Evolutionary conservation across 768 basidiomycete genomes (phyloP), one percentile per base, ranked within the genome.

Genomic region (Auriscalpium orientale): DNA sequence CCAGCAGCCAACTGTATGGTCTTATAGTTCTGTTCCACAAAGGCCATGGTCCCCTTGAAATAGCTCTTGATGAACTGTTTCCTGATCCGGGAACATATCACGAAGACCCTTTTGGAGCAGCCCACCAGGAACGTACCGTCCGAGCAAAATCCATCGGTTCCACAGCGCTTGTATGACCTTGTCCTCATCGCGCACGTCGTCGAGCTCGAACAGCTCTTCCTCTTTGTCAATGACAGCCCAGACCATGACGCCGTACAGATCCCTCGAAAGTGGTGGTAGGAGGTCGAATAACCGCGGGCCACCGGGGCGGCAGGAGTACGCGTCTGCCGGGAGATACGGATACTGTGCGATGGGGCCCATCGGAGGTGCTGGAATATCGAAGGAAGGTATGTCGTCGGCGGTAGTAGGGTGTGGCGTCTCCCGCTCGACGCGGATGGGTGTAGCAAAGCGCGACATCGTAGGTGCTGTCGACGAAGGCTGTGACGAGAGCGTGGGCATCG

Each of bases 141-240:
- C 77, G 35, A 83, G 65, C 51, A 83, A 68, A 3, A 89, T 86
- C 87, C 87, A 91, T 51, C 89, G 66, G 12, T 73, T 80, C 89
- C 89, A 91, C 12, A 91, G 69, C 6, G 87, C 86, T 54, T 82
- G 80, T 74, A 91, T 85, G 8, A 89, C 82, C 66, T 91, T 91
- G 56, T 86, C 81, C 58, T 89, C 86, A 55, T 89, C 87, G 43
- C 74, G 73, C 11, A 89, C 72, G 62, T 89, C 83, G 57, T 87
- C 84, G 46, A 78, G 71, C 58, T 89, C 85, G 55, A 81, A 89
- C 0, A 91, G 74, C 59, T 90, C 88, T 49, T 89, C 89, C 63
- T 91, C 88, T 43, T 80, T 71, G 56, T 89, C 87, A 8, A 86
- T 50, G 8, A 91, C 74, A 40, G 77, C 73, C 89, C 89, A 91